Conservation (phyloP, 1,284 basidiomycete species). For the Apiotrichum porosum region DNA sequence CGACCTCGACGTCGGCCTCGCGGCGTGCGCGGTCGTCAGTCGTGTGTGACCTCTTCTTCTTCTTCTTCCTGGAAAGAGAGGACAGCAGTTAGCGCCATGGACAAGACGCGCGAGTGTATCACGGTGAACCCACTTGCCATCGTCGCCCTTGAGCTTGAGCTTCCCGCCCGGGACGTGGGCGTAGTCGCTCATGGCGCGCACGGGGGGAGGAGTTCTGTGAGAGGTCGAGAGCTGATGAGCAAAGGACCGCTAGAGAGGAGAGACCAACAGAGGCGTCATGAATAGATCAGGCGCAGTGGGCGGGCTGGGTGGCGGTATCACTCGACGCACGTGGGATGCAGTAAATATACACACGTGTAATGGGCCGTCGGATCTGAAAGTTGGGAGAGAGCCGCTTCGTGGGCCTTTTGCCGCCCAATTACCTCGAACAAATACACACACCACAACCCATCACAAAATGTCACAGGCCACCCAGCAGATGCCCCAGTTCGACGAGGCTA, state of each 20-base stretch:
- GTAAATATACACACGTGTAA: no score
- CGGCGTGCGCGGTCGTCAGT: constrained; percentile 25
- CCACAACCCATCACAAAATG: constrained; percentile 29
- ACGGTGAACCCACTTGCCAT: constrained; percentile 78
- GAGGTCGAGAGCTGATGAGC: no score
- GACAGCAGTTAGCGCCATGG: not conserved
- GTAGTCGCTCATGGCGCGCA: constrained; percentile 61
- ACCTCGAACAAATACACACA: not conserved
- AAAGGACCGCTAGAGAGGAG: no score
- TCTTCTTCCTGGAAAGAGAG: constrained; percentile 10
- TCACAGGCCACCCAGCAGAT: constrained; percentile 15
- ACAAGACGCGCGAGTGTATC: no score
- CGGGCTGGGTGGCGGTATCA: not conserved
- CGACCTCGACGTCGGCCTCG: constrained; percentile 37
- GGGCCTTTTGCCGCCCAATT: not conserved
- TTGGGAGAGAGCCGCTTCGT: no score
- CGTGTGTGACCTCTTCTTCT: constrained; percentile 76
- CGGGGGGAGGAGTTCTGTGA: not conserved
- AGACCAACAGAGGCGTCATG: no score
- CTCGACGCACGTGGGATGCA: no score
- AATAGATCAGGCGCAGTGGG: not conserved
- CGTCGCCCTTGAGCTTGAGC: constrained; percentile 78
- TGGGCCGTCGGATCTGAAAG: no score
- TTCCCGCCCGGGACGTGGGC: constrained; percentile 73
- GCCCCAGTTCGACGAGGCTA: constrained; percentile 68